These are phyloP conservation scores for Mediolabrus comicus DNA, from an alignment of 108 stramenopile species.

Conservation along the genomic window DNA sequence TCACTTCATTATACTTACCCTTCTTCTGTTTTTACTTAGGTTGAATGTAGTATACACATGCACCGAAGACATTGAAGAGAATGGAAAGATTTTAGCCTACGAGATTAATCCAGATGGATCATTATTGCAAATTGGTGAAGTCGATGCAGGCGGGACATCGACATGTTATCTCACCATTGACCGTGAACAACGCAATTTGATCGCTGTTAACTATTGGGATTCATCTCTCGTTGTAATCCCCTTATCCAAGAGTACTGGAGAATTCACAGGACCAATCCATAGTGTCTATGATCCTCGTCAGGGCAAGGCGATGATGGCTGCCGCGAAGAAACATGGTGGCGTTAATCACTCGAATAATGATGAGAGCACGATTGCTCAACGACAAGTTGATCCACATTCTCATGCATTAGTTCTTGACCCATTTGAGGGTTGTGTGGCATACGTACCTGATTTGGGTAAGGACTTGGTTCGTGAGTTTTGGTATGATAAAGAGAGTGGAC, in stretches of 20 bases:
- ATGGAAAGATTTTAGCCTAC: slow-evolving; percentile 86
- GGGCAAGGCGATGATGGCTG: slow-evolving; percentile 66
- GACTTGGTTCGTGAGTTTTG: slow-evolving; percentile 82
- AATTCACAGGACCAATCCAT: slow-evolving; percentile 54
- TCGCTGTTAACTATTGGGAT: slow-evolving; percentile 96
- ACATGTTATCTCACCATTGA: slow-evolving; percentile 96
- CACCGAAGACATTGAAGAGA: slow-evolving; percentile 90
- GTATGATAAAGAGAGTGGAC: slow-evolving; percentile 63
- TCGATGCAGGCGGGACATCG: slow-evolving; percentile 88
- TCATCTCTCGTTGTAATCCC: slow-evolving; percentile 87
- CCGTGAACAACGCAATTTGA: slow-evolving; percentile 65
- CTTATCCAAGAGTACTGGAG: slow-evolving; percentile 65
- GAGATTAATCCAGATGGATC: slow-evolving; percentile 63
- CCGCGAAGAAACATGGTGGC: slow-evolving; percentile 65
- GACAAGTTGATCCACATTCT: slow-evolving; percentile 94
- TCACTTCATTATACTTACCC: neutral
- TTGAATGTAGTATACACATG: slow-evolving; percentile 94
- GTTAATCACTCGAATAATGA: slow-evolving; percentile 90
- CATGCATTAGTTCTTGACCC: slow-evolving; percentile 95
- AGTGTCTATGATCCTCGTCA: slow-evolving; percentile 44
- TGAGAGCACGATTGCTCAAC: slow-evolving; percentile 70
- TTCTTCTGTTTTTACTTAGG: neutral
- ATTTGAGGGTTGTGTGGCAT: slow-evolving; percentile 64
- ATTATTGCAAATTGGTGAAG: slow-evolving; percentile 55
- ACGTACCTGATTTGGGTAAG: slow-evolving; percentile 91